Evolutionary conservation across 2,329 filamentous ascomycete species (phyloP), one percentile per base, ranked within the genome.

Genomic region (Fusarium subglutinans): DNA sequence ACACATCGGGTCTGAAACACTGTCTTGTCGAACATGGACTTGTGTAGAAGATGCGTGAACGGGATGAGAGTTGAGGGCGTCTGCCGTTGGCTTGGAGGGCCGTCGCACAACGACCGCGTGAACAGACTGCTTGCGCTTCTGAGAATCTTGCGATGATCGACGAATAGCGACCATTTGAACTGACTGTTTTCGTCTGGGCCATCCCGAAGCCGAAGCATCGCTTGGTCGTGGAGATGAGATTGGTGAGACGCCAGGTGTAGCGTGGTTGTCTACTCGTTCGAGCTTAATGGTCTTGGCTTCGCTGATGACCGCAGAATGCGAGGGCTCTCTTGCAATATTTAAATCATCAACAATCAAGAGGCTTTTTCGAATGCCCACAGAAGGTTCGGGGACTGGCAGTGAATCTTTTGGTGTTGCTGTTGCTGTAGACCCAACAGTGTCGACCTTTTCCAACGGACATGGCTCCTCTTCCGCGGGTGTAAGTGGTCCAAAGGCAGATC

Each of bases 1-100:
- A 15, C 77, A 79, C 43, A 75, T 58, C 2, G 70, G 56, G 30
- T 79, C 77, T 15, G 75, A 64, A 12, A 41, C 57, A 24, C 77
- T 79, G 33, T 78, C 69, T 51, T 77, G 74, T 20, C 77, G 72
- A 20, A 79, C 70, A 18, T 72, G 77, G 8, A 77, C 61, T 43
- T 76, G 67, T 6, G 58, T 45, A 26, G 70, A 18, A 17, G 54
- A 44, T 33, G 61, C 37, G 35, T 53, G 66, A 9, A 75, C 54
- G 6, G 74, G 77, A 22, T 78, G 74, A 13, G 75, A 78, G 48
- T 43, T 64, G 38, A 75, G 74, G 20, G 73, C 67, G 44, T 79
- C 76, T 18, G 57, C 24, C 17, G 33, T 58, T 12, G 68, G 63
- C n/a, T 68, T 62, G 9, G 76, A 75, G 24, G 74, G 75, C 18